Conservation (phyloP, 805 yeast genomes). For the Candida verbasci region DNA sequence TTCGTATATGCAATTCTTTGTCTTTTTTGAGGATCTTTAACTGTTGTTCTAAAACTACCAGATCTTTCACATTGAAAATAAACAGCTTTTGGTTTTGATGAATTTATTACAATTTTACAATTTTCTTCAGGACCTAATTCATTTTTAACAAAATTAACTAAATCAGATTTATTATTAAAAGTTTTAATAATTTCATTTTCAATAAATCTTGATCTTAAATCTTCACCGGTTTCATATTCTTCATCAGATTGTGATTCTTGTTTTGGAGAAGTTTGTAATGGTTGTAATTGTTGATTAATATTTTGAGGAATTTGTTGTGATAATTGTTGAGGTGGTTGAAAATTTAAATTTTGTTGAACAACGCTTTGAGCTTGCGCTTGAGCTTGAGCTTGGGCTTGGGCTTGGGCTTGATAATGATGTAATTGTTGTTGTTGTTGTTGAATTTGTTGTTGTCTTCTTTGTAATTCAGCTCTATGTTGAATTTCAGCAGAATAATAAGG, state of each 20-base stretch:
- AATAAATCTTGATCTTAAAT: slow-evolving; percentile 19
- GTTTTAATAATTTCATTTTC: slow-evolving; percentile 31
- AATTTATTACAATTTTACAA: slow-evolving; percentile 43
- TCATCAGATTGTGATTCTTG: slow-evolving; percentile 9
- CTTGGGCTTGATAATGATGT: slow-evolving; percentile 9
- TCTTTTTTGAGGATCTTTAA: slow-evolving; percentile 41
- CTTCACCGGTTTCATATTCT: slow-evolving; percentile 11
- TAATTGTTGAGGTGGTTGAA: slow-evolving; percentile 3
- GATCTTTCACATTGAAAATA: slow-evolving; percentile 45
- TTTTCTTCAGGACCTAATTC: slow-evolving; percentile 32
- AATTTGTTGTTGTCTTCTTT: slow-evolving; percentile 14
- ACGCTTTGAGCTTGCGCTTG: too few relatives aligned
- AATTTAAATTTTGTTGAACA: too few relatives aligned
- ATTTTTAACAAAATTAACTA: slow-evolving; percentile 32
- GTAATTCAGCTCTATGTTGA: slow-evolving; percentile 17
- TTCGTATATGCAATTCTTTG: slow-evolving; percentile 46
- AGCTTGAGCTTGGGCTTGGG: too few relatives aligned
- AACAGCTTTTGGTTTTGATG: slow-evolving; percentile 45
- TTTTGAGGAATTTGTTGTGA: slow-evolving; percentile 8
- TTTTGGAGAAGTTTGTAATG: background rate
- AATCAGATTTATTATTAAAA: slow-evolving; percentile 21
- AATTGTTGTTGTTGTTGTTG: too few relatives aligned
- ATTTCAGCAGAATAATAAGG: slow-evolving; percentile 13
- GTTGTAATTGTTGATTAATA: background rate
- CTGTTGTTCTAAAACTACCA: slow-evolving; percentile 44